Conservation (phyloP, 1,284 basidiomycete species). For the Rhodotorula glutinis region DNA sequence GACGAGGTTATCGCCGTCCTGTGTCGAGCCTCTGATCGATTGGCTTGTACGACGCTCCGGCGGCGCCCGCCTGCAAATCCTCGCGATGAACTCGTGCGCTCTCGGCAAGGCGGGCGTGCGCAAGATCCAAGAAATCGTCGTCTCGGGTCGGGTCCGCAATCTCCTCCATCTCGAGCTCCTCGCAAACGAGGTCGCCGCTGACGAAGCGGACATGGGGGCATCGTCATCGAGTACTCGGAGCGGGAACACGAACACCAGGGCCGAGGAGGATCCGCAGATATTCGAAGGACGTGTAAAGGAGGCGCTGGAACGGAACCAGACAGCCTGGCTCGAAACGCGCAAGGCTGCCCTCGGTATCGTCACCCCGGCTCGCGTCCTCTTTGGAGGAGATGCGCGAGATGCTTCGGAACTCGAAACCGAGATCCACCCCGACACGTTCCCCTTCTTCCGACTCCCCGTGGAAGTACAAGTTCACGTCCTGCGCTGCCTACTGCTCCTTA, state of each 20-base stretch:
- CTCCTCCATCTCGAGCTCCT: conserved; percentile 33
- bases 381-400: conserved; percentile 22
- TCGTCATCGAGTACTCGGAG: not conserved
- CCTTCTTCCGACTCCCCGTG: conserved; percentile 34
- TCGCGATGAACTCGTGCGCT: conserved; percentile 25
- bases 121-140: conserved; percentile 19
- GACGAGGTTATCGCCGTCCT: conserved; percentile 20
- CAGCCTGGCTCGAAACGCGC: conserved; percentile 25
- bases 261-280: not conserved
- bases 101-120: conserved; percentile 19
- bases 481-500: conserved; percentile 23
- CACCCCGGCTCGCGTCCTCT: conserved; percentile 20
- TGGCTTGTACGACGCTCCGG: conserved; percentile 32
- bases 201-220: not conserved
- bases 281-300: conserved; percentile 13
- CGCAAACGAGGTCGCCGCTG: conserved; percentile 25
- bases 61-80: conserved; percentile 24
- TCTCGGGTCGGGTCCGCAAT: conserved; percentile 18
- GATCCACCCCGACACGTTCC: conserved; percentile 1
- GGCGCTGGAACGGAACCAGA: conserved; percentile 31
- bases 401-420: not conserved
- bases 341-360: conserved; percentile 19
- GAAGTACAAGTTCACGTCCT: conserved; percentile 37
- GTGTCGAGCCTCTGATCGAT: conserved; percentile 24
- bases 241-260: conserved; percentile 1